Evolutionary conservation across 2,329 filamentous ascomycete species (phyloP), one percentile per base, ranked within the genome.

Genomic region (Zymoseptoria pseudotritici): DNA sequence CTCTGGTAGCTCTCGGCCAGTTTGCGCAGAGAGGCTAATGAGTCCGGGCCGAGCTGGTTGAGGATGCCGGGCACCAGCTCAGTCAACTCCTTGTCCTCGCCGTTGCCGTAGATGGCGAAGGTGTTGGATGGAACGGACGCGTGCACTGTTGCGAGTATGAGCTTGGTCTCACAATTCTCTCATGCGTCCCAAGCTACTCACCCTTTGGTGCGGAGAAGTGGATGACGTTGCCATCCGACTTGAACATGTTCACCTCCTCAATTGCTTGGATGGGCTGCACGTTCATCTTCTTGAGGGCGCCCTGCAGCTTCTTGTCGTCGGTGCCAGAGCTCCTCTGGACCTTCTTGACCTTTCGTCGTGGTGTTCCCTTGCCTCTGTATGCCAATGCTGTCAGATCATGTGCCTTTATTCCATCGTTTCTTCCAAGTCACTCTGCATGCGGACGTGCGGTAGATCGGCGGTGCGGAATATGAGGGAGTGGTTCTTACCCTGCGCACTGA

Each of bases 221-320:
- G 75, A 99, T 97, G 79, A 99, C 94, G 79, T 99, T 99, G 79
- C 94, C 94, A 77, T 99, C 94, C 77, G 90, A 89, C 89, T 99
- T 99, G 88, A 99, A 99, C 94, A 99, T 99, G 88, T 99, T 99
- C 78, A 99, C 94, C 84, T 99, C 94, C 87, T 99, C 94, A 73
- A 99, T 99, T 69, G 90, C 91, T 83, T 96, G 92, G 80, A 99
- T 97, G 74, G 94, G 94, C 86, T 99, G 94, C 62, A 96, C 93
- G 81, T 97, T 97, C 79, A 99, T 87, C 89, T 99, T 99, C 90
- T 99, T 99, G 70, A 99, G 85, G 65, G 91, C 83, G 65, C 88
- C 86, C 83, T 99, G 94, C 67, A 99, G 90, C 87, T 99, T 99
- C 90, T 97, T 97, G 88, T 99, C 94, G 78, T 99, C 94, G 79